phyloP scores from a whole-genome alignment of 1,284 basidiomycete genomes.

The Puccinia triticina region DNA sequence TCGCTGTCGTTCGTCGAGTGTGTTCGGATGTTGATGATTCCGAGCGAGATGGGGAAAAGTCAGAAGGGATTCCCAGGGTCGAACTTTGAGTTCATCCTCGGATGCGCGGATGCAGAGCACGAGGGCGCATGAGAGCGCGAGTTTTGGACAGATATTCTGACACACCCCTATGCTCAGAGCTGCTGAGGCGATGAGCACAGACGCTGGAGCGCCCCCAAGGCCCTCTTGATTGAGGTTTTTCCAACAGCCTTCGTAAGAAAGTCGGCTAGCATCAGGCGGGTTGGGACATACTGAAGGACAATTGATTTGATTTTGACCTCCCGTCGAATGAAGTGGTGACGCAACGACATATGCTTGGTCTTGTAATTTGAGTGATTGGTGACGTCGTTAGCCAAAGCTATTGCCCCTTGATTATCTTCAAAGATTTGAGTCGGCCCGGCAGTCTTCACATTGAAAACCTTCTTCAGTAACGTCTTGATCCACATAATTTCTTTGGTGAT shows the following conservation, averaged over 20 bases:
- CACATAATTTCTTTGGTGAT: slow-evolving; percentile 3
- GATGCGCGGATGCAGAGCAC: no score
- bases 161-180: slow-evolving; percentile 16
- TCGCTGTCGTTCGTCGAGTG: no score
- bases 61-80: no score
- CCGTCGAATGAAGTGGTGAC: background rate
- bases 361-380: background rate
- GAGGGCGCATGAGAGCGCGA: background rate
- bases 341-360: background rate
- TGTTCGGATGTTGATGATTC: no score
- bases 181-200: background rate
- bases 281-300: background rate
- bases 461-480: background rate
- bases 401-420: background rate
- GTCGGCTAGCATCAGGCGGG: background rate
- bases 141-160: background rate
- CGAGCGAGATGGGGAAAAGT: no score
- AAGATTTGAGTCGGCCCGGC: background rate
- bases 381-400: background rate
- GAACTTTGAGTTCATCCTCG: no score
- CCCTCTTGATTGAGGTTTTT: background rate
- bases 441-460: background rate
- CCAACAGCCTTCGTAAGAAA: background rate
- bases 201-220: background rate
- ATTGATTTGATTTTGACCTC: background rate